Percentiles rank a stretch among this genome's conserved stretches.
Conservation (phyloP, 129 eudicot genomes). For the Flaveria linearis region DNA sequence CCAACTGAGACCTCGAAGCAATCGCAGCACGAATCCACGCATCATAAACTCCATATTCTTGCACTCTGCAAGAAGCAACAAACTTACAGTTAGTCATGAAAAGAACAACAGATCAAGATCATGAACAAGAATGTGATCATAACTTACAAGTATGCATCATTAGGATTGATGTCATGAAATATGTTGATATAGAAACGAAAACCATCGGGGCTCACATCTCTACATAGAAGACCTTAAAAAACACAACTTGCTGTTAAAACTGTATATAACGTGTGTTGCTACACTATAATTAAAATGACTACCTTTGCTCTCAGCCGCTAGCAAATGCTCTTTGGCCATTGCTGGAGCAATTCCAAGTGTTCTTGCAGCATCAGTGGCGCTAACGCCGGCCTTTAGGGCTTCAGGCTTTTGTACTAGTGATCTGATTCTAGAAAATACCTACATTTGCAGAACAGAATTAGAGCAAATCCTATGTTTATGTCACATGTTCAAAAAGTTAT, state of each 20-base stretch:
- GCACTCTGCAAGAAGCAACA: constrained; percentile 49
- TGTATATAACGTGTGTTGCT: neutral
- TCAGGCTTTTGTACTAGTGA: constrained; percentile 66
- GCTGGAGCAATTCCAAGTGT: constrained; percentile 97
- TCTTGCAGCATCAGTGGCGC: constrained; percentile 95
- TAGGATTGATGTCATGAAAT: constrained; percentile 66
- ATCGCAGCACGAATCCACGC: constrained; percentile 57
- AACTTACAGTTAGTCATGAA: constrained; percentile 3
- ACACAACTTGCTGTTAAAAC: constrained; percentile 29
- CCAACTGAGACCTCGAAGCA: constrained; percentile 41
- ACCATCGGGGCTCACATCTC: constrained; percentile 98
- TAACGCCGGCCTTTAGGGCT: constrained; percentile 60
- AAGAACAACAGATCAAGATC: neutral
- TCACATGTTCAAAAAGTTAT: neutral
- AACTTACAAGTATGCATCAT: constrained; percentile 71
- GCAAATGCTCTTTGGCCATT: constrained; percentile 96
- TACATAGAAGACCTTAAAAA: constrained; percentile 77
- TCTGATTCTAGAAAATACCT: constrained; percentile 77
- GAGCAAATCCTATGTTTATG: neutral
- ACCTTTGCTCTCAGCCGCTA: constrained; percentile 95
- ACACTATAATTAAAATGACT: constrained; percentile 1
- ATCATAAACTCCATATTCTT: constrained; percentile 69
- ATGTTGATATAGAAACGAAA: constrained; percentile 81
- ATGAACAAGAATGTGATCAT: neutral
- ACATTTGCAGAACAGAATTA: constrained; percentile 25